Evolutionary conservation across 2,329 filamentous ascomycete species (phyloP), one percentile per base, ranked within the genome.

Genomic region (Aspergillus luchuensis): DNA sequence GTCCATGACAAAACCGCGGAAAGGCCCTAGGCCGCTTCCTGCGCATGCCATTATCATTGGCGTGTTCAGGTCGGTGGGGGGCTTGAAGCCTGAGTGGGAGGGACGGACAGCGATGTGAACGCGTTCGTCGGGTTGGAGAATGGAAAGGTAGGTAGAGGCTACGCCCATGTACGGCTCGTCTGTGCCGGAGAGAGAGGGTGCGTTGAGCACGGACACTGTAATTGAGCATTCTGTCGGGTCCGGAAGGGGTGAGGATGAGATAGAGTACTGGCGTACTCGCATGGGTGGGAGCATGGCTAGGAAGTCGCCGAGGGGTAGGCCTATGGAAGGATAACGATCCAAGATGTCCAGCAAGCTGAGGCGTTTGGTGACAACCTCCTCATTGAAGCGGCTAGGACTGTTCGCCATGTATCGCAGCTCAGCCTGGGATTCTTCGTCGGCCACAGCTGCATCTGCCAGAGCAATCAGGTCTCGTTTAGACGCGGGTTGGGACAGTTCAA

Each of bases 241-340:
- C 63, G 79, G 80, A 0, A 91, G 80, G 0, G 90, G 89, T 0
- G 89, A 91, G 0, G 89, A 92, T 0, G 90, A 92, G 69, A 93
- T 91, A 33, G 87, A 91, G 79, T 92, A 92, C 73, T 91, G 88
- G n/a, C 90, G 84, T 41, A 91, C 82, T 28, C 90, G 87, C 87
- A 95, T 91, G 0, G 90, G 88, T 1, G 89, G 89, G 0, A 92
- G 83, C 81, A 92, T 88, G 36, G 82, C 81, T 7, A 95, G 80
- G 78, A 90, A 94, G 17, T 85, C 77, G 3, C 83, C 83, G 23
- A 95, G 82, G 0, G 89, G 82, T 0, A 94, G 74, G 2, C 83
- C 76, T 33, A 90, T 79, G 0, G 80, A 75, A 0, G 84, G 80
- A 70, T 87, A 89, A 10, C 82, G 80, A 69, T 91, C 87, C 1